These are phyloP conservation scores for Fusarium transvaalense DNA, from an alignment of 2,329 filamentous ascomycete genomes.

Conservation along the genomic window DNA sequence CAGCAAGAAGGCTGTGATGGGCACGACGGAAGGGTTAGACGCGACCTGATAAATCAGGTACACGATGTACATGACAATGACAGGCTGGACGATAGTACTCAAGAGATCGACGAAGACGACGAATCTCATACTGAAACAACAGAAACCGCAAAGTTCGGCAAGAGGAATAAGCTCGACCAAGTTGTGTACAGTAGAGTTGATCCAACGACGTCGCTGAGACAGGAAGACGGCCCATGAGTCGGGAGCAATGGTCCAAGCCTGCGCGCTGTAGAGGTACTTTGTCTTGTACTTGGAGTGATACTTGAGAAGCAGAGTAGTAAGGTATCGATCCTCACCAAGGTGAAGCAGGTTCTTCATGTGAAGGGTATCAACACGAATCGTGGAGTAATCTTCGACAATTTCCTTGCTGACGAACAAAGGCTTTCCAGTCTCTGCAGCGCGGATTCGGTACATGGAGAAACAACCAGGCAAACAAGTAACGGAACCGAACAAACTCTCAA, in stretches of 20 bases:
- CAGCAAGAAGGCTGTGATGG: constrained; percentile 88
- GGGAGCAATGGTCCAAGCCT: constrained; percentile 97
- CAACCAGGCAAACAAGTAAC: constrained; percentile 98
- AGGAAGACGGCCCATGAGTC: constrained; percentile 95
- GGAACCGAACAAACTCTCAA: constrained; percentile 95
- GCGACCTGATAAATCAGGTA: constrained; percentile 86
- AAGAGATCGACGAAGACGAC: constrained; percentile 94
- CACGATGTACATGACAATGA: constrained; percentile 87
- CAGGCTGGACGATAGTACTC: constrained; percentile 91
- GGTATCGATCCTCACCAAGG: constrained; percentile 95
- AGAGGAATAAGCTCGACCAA: constrained; percentile 94
- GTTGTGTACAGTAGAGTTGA: constrained; percentile 99
- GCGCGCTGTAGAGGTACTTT: constrained; percentile 92
- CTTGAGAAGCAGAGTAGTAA: constrained; percentile 95
- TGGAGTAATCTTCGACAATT: constrained; percentile 86
- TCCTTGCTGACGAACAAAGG: constrained; percentile 96
- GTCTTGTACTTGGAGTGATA: constrained; percentile 96
- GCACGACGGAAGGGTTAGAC: constrained; percentile 73
- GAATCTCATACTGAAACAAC: constrained; percentile 99
- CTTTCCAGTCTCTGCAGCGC: constrained; percentile 93
- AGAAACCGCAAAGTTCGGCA: constrained; percentile 97
- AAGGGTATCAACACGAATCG: constrained; percentile 95
- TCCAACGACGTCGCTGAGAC: constrained; percentile 98
- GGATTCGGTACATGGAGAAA: constrained; percentile 99
- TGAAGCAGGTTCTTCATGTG: constrained; percentile 99